These are phyloP conservation scores for Sporothrix curviconia DNA, from an alignment of 2,329 filamentous ascomycete species.

Conservation along the genomic window DNA sequence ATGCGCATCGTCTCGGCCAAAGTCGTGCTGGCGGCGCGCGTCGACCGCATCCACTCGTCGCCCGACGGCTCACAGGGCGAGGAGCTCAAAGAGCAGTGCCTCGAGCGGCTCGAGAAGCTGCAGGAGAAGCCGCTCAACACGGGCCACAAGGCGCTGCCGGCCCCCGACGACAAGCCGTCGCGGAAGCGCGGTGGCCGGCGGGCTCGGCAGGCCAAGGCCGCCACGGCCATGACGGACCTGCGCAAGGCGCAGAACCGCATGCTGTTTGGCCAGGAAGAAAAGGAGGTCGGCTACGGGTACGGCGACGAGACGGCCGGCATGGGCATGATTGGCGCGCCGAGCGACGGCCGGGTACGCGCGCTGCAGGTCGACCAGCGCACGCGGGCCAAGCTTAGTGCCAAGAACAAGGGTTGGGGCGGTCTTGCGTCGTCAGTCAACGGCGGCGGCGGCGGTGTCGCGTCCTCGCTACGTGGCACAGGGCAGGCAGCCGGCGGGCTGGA, in stretches of 20 bases:
- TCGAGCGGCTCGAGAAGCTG: slow-evolving; percentile 83
- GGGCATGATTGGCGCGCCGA: slow-evolving; percentile 88
- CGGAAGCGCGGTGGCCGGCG: slow-evolving; percentile 86
- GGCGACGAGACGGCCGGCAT: slow-evolving; percentile 81
- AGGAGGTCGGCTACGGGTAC: slow-evolving; percentile 82
- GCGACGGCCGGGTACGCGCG: slow-evolving; percentile 81
- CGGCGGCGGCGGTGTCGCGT: slow-evolving; percentile 60
- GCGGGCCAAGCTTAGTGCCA: slow-evolving; percentile 85
- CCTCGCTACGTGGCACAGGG: slow-evolving; percentile 74
- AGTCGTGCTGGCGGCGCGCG: slow-evolving; percentile 83
- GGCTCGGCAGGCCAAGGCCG: slow-evolving; percentile 92
- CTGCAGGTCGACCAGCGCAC: slow-evolving; percentile 90
- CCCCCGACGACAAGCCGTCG: slow-evolving; percentile 90
- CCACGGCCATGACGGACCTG: slow-evolving; percentile 92
- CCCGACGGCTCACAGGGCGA: slow-evolving; percentile 78
- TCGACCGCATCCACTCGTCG: slow-evolving; percentile 77
- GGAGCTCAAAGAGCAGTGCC: slow-evolving; percentile 72
- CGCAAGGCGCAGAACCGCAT: slow-evolving; percentile 94
- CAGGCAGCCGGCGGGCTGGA: slow-evolving; percentile 57
- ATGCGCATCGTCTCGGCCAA: slow-evolving; percentile 94
- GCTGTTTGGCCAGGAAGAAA: slow-evolving; percentile 92
- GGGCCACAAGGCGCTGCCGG: slow-evolving; percentile 76
- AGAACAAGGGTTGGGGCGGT: slow-evolving; percentile 91
- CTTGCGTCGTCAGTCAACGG: slow-evolving; percentile 26
- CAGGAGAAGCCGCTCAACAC: slow-evolving; percentile 88